Evolutionary conservation across 2,329 filamentous ascomycete species (phyloP).

Genomic region (Monosporascus sp.): DNA sequence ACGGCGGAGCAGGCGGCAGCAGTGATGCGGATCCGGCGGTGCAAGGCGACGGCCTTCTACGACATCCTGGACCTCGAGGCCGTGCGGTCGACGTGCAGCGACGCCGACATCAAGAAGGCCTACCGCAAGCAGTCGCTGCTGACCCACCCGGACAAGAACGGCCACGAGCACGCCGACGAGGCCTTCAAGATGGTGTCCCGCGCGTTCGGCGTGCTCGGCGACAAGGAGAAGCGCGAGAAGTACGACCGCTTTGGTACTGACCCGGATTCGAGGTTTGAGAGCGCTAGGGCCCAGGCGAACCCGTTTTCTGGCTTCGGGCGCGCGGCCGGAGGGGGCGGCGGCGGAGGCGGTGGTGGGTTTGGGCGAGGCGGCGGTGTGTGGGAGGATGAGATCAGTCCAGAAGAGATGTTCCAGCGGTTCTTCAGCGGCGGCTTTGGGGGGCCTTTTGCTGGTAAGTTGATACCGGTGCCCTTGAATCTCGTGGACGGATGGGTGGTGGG

Average conservation of each 20-base stretch:
- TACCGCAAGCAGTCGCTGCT: slow-evolving; percentile 91
- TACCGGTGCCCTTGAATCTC: background rate
- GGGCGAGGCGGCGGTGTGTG: slow-evolving; percentile 61
- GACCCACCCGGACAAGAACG: slow-evolving; percentile 98
- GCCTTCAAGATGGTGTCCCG: slow-evolving; percentile 97
- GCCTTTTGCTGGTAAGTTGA: slow-evolving; percentile 54
- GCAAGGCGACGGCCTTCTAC: slow-evolving; percentile 84
- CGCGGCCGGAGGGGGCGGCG: slow-evolving; percentile 33
- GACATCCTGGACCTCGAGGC: slow-evolving; percentile 78
- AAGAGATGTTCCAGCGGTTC: slow-evolving; percentile 96
- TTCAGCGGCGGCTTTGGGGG: slow-evolving; percentile 73
- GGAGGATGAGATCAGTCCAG: slow-evolving; percentile 89
- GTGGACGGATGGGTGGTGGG: slow-evolving; percentile 5
- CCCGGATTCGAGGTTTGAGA: slow-evolving; percentile 80
- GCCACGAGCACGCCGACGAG: slow-evolving; percentile 89
- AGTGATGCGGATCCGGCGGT: slow-evolving; percentile 82
- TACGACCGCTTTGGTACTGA: slow-evolving; percentile 89
- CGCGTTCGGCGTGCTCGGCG: slow-evolving; percentile 88
- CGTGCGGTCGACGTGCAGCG: slow-evolving; percentile 60
- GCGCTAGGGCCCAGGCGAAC: slow-evolving; percentile 49
- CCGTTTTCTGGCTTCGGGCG: slow-evolving; percentile 56
- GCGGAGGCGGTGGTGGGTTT: slow-evolving; percentile 26
- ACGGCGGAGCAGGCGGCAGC: slow-evolving; percentile 89
- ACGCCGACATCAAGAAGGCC: slow-evolving; percentile 92
- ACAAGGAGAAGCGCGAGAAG: slow-evolving; percentile 85